Conservation (phyloP, 345 rosid genomes). For the Brassica incana region DNA sequence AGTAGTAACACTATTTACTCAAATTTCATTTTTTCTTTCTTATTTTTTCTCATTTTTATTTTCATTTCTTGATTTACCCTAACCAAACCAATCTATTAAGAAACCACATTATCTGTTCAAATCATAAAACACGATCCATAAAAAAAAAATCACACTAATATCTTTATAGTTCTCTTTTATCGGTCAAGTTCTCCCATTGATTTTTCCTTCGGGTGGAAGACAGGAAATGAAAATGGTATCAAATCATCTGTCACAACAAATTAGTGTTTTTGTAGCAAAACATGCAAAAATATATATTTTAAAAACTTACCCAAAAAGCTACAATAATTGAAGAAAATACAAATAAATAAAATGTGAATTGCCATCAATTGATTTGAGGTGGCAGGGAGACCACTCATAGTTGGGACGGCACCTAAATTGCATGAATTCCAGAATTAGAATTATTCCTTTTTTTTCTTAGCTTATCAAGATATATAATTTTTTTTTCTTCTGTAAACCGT, state of each 20-base stretch:
- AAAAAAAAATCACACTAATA: not conserved
- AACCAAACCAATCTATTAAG: not conserved
- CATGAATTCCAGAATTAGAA: constrained; percentile 26
- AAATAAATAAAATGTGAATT: constrained; percentile 2
- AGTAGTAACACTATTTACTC: too few relatives aligned
- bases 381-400: constrained; percentile 34
- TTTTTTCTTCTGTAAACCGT: not conserved
- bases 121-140: not conserved
- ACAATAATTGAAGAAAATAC: constrained; percentile 17
- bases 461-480: not conserved
- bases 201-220: constrained; percentile 30
- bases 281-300: not conserved
- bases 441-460: constrained; percentile 21
- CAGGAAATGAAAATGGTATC: constrained; percentile 41
- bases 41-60: too few relatives aligned
- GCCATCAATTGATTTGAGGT: constrained; percentile 34
- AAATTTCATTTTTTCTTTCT: too few relatives aligned
- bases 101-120: not conserved
- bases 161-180: not conserved
- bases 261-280: constrained; percentile 15
- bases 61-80: too few relatives aligned
- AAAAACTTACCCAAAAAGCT: not conserved
- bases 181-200: constrained; percentile 25
- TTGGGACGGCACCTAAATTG: constrained; percentile 32
- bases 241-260: constrained; percentile 38